Percentiles rank a stretch among this genome's conserved stretches.
These are phyloP conservation scores for Apiospora pterosperma DNA, from an alignment of 2,329 filamentous ascomycete genomes.

Conservation along the genomic window DNA sequence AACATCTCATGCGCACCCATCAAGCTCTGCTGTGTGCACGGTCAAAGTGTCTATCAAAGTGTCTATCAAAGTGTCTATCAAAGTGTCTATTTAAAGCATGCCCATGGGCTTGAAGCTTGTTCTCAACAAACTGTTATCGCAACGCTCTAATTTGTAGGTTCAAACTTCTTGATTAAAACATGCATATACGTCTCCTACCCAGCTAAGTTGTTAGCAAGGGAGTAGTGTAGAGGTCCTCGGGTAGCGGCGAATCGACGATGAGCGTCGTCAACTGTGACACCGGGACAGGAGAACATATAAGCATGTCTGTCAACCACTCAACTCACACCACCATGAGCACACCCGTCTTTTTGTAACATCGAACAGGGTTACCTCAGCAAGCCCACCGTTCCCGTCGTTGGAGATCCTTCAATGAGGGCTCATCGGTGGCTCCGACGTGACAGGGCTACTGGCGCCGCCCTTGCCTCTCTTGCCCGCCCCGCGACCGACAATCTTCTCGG, in stretches of 20 bases:
- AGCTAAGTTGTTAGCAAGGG: background rate
- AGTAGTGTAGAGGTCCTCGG: background rate
- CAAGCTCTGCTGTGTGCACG: background rate
- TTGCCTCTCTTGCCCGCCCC: constrained; percentile 18
- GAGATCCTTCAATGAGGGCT: background rate
- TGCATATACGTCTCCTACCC: background rate
- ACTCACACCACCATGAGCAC: background rate
- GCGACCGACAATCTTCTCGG: constrained; percentile 39
- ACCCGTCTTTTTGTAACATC: background rate
- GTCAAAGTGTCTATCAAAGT: background rate
- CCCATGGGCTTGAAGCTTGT: background rate
- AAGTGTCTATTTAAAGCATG: background rate
- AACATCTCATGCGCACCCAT: background rate
- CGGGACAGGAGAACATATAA: background rate
- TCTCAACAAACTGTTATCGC: no score
- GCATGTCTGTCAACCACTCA: background rate
- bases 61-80: no score
- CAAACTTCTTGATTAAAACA: background rate
- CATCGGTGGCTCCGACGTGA: constrained; percentile 13
- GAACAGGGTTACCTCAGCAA: background rate
- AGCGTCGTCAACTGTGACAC: background rate
- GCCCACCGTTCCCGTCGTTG: background rate
- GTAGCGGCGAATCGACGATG: background rate
- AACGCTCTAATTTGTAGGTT: background rate
- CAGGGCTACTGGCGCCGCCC: constrained; percentile 9